Base-by-base conservation (phyloP, 495 filamentous ascomycete genomes). In the Coniosporium apollinis region DNA sequence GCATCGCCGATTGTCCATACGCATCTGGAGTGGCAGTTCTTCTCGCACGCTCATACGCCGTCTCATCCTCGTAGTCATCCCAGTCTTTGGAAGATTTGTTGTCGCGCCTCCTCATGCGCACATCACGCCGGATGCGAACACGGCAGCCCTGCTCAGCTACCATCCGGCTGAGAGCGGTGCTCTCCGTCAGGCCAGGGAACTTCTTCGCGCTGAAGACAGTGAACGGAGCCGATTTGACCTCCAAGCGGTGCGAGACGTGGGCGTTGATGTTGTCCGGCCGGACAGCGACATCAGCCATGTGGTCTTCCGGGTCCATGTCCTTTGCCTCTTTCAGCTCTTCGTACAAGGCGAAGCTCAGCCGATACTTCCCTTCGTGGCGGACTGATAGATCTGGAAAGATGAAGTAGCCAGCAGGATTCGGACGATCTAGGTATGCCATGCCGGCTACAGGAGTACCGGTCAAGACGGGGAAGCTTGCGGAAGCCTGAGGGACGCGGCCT, bases 61-160 rank as follows among this genome's bases (percentile, higher is more conserved):
- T 66, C 32, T 79, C 71, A 3, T 82, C 76, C 24, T 77, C 75
- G 30, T 76, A 77, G 22, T 73, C 70, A 25, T 70, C 67, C 57
- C 55, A 58, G 31, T 58, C 58, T 30, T 74, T 66, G 11, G 54
- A 37, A 13, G 44, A 36, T 65, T 91, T 83, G 41, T 70, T 70
- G 20, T 85, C 81, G 16, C 83, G 76, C 39, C 86, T 73, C 56
- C 89, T 76, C 89, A 97, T 97, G 29, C 89, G 75, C 11, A 97
- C 89, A 66, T 97, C 89, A 43, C 89, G 81, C 41, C 89, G 72
- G 48, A 97, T 97, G 18, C 89, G 79, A 28, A 97, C 89, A 39
- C 91, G 84, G 54, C 89, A 97, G 26, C 89, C 89, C 56, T 97
- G 89, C 54, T 97, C 89, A 6, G 89, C 86, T 38, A 97, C 85